These are phyloP conservation scores for Xylaria cubensis DNA, from an alignment of 495 filamentous ascomycete genomes.

Conservation along the genomic window DNA sequence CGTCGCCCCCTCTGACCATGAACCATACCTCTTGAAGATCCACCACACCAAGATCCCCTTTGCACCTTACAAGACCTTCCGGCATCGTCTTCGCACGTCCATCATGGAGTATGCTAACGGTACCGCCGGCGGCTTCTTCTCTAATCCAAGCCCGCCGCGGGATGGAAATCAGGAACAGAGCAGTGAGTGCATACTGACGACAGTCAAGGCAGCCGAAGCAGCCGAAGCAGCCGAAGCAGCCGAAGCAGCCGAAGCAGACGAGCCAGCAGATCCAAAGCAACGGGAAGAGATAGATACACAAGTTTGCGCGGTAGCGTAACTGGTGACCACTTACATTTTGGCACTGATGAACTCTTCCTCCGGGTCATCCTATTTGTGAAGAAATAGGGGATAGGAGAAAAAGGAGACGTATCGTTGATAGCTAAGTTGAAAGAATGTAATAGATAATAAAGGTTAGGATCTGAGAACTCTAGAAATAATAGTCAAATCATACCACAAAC, in stretches of 20 bases:
- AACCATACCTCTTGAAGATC: not conserved
- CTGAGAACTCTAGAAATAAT: not conserved
- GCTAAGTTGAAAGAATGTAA: not conserved
- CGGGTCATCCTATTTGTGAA: not conserved
- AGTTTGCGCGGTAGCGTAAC: not conserved
- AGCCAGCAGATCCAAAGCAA: not conserved
- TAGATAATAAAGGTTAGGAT: not conserved
- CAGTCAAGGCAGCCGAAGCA: not conserved
- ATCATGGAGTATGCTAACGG: slow-evolving; percentile 15
- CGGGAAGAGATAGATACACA: not conserved
- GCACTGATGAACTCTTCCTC: not conserved
- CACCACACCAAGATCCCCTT: slow-evolving; percentile 1
- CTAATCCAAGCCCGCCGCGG: not conserved
- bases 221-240: not conserved
- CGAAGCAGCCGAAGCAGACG: not conserved
- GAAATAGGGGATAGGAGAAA: not conserved
- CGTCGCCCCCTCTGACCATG: not conserved
- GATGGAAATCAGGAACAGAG: not conserved
- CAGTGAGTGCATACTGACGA: not conserved
- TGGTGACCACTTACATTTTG: not conserved
- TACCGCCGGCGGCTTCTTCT: slow-evolving; percentile 6
- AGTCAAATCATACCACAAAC: not conserved
- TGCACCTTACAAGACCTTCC: not conserved
- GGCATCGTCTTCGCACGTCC: not conserved
- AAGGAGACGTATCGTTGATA: not conserved